Conservation (phyloP, 106 monocot genomes). For the Posidonia australis region DNA sequence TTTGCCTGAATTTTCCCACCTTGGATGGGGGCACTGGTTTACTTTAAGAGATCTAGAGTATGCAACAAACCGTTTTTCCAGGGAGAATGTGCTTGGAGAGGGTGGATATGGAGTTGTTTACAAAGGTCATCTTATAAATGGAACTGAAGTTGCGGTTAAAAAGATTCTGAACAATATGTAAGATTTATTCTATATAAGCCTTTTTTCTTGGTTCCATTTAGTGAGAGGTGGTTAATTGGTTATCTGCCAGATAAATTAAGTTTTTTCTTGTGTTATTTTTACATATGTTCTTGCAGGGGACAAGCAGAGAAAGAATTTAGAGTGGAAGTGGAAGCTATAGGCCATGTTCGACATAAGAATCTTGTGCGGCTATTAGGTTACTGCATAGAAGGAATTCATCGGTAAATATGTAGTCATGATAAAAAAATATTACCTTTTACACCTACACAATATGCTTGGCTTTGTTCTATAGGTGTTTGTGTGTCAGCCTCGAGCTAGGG, state of each 20-base stretch:
- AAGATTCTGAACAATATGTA: constrained; percentile 93
- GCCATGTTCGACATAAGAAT: constrained; percentile 96
- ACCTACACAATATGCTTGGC: background rate
- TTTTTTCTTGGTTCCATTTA: no score
- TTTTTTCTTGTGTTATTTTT: no score
- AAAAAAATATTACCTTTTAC: no score
- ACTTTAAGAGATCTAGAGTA: constrained; percentile 82
- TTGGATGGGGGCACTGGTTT: constrained; percentile 99
- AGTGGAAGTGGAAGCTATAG: constrained; percentile 97
- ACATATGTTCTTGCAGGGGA: constrained; percentile 31
- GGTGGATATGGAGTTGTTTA: constrained; percentile 96
- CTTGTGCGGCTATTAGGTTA: constrained; percentile 91
- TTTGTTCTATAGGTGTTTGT: background rate
- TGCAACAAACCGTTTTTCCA: constrained; percentile 77
- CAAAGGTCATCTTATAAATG: constrained; percentile 65
- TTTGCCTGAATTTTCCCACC: constrained; percentile 80
- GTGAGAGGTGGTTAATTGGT: background rate
- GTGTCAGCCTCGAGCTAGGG: no score
- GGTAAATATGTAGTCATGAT: constrained; percentile 18
- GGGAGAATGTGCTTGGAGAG: constrained; percentile 83
- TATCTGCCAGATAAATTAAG: no score
- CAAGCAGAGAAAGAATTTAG: constrained; percentile 97
- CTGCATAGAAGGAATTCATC: constrained; percentile 93
- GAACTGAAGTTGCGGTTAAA: constrained; percentile 74
- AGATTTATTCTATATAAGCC: constrained; percentile 13